Evolutionary conservation across 306 rosid genomes (phyloP), one percentile per base, ranked within the genome.

Genomic region (Cucumis melo): DNA sequence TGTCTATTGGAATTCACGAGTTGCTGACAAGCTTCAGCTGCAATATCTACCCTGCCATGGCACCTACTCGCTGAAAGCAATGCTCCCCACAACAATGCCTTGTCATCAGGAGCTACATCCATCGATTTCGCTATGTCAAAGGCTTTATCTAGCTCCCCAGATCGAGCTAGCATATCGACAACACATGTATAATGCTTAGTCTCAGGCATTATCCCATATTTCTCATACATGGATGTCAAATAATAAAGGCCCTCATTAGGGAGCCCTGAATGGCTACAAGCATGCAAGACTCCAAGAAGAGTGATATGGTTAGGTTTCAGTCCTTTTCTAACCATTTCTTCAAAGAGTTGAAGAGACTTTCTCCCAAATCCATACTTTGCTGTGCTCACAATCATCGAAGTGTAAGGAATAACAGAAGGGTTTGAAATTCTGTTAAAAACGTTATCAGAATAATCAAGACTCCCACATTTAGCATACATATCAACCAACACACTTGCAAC

Each of bases 391-490:
- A 93, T 91, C 93, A 93, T 89, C 44, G 96, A 91, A 67, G 97
- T 88, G 82, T 86, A 93, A 39, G 87, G 80, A 72, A 91, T 87
- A 42, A 89, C 87, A 0, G 89, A 91, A 21, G 98, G 90, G 72
- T 80, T 81, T 19, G 19, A 34, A 59, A 89, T 84, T 84, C 87
- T 83, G 77, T 82, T 79, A 66, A 93, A 93, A 73, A 91, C 75
- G 80, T 79, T 89, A 7, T 67, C 80, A 29, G 93, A 91, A 82
- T 89, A 91, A 32, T 77, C 77, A 75, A 91, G 76, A 50, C 91
- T 82, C 29, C 97, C 96, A 73, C 97, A 91, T 79, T 93, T 91
- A 57, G 93, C 97, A 84, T 91, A 93, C 98, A 93, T 93, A 79
- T 93, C 97, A 75, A 93, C 91, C 78, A 91, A 80, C 77, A 90